Conservation (phyloP, 1,139 yeast genomes). For the Protomyces inouyei region DNA sequence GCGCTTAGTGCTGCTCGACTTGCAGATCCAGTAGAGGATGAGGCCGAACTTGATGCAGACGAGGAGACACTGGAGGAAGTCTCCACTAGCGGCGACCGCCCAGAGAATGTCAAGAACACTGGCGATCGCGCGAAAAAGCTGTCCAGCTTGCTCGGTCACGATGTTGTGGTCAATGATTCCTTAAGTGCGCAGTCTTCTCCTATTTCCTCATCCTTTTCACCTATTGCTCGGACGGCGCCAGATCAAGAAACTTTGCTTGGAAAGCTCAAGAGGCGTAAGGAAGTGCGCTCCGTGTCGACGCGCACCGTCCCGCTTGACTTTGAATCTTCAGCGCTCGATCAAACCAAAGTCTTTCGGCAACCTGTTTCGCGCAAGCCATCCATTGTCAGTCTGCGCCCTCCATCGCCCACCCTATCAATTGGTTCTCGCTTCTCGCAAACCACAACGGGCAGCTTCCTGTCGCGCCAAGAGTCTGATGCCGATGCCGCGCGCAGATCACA, state of each 20-base stretch:
- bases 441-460: background rate
- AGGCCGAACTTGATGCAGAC: background rate
- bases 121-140: background rate
- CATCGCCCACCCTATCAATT: background rate
- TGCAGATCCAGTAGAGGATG: background rate
- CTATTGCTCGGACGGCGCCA: background rate
- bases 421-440: background rate
- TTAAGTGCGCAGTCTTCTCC: background rate
- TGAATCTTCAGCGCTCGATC: background rate
- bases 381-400: background rate
- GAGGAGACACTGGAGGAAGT: background rate
- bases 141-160: background rate
- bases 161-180: background rate
- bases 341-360: background rate
- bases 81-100: background rate
- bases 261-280: background rate
- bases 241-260: background rate
- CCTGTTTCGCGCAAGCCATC: background rate
- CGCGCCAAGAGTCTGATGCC: conserved; percentile 14
- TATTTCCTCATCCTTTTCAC: background rate
- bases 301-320: background rate
- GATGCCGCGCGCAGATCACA: conserved; percentile 11
- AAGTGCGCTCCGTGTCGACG: background rate
- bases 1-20: background rate
- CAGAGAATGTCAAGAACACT: background rate